Evolutionary conservation across 2,329 filamentous ascomycete species (phyloP).

Genomic region (Aspergillus arachidicola): DNA sequence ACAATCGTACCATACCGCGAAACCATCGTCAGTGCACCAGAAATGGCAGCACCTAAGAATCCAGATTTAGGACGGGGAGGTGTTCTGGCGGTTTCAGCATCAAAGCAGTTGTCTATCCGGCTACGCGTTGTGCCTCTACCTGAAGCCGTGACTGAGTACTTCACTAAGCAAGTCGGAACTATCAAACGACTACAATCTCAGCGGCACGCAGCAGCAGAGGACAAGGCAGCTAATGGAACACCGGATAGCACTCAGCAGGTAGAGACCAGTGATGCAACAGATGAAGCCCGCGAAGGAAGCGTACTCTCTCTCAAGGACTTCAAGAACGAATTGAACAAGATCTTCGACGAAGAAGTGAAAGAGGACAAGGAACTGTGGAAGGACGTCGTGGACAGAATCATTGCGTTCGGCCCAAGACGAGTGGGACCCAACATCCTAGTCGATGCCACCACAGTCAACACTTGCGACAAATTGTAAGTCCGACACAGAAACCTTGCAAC

Average conservation of each 20-base stretch:
- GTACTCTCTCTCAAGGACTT: slow-evolving; percentile 75
- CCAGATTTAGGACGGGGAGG: slow-evolving; percentile 83
- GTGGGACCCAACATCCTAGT: slow-evolving; percentile 88
- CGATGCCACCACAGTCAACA: slow-evolving; percentile 73
- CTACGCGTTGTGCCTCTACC: slow-evolving; percentile 80
- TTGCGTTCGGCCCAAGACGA: slow-evolving; percentile 84
- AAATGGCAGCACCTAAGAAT: slow-evolving; percentile 88
- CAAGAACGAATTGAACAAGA: slow-evolving; percentile 66
- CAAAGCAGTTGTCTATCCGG: slow-evolving; percentile 79
- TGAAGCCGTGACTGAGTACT: slow-evolving; percentile 75
- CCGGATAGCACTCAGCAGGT: slow-evolving; percentile 41
- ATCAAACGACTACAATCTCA: slow-evolving; percentile 80
- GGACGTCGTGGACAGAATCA: slow-evolving; percentile 74
- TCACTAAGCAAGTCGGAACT: slow-evolving; percentile 75
- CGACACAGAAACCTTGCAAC: background rate
- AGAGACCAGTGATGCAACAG: slow-evolving; percentile 52
- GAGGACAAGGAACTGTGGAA: slow-evolving; percentile 77
- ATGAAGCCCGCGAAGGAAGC: slow-evolving; percentile 61
- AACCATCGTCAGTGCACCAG: slow-evolving; percentile 81
- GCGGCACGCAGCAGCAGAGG: slow-evolving; percentile 56
- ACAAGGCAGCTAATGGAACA: slow-evolving; percentile 38
- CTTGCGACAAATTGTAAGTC: slow-evolving; percentile 72
- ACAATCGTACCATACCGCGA: slow-evolving; percentile 96
- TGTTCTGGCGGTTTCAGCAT: slow-evolving; percentile 74
- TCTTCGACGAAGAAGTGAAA: slow-evolving; percentile 70